Percentiles rank a stretch among this genome's conserved stretches.
Evolutionary conservation across 1,284 basidiomycete genomes (phyloP).

Genomic region (Polyporus tsugae): DNA sequence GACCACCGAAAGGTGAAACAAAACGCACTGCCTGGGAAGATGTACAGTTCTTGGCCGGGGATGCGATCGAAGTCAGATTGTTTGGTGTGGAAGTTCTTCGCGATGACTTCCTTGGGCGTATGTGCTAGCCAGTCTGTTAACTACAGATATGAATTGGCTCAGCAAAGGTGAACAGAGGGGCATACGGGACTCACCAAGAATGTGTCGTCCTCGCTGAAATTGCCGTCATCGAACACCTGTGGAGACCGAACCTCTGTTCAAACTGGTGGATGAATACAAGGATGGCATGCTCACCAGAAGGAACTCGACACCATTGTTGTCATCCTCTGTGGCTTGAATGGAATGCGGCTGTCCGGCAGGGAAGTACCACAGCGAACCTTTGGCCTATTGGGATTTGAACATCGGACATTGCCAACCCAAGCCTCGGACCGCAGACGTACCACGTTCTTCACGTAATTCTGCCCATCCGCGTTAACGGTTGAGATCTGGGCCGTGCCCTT

Average conservation of each 20-base stretch:
- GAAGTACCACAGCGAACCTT: conserved; percentile 67
- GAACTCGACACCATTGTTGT: conserved; percentile 71
- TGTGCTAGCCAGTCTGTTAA: conserved; percentile 50
- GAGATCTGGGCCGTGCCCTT: conserved; percentile 72
- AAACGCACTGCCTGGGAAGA: conserved; percentile 45
- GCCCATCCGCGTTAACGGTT: conserved; percentile 65
- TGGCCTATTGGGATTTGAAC: conserved; percentile 31
- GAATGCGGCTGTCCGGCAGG: conserved; percentile 59
- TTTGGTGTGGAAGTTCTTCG: conserved; percentile 50
- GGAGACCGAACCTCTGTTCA: not conserved
- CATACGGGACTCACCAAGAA: conserved; percentile 43
- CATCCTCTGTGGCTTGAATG: conserved; percentile 69
- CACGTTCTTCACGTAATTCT: conserved; percentile 67
- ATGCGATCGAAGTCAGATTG: conserved; percentile 46
- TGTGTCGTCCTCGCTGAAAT: conserved; percentile 51
- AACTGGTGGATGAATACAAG: not conserved
- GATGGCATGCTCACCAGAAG: conserved; percentile 57
- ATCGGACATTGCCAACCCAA: not conserved
- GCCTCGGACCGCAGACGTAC: conserved; percentile 22
- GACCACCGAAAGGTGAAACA: conserved; percentile 1
- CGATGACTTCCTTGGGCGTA: conserved; percentile 52
- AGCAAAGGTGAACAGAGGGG: not conserved
- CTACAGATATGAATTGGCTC: conserved; percentile 20
- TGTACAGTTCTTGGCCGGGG: conserved; percentile 47
- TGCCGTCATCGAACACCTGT: conserved; percentile 49